phyloP scores from a whole-genome alignment of 179 eudicot species.

The Actinidia polygama region DNA sequence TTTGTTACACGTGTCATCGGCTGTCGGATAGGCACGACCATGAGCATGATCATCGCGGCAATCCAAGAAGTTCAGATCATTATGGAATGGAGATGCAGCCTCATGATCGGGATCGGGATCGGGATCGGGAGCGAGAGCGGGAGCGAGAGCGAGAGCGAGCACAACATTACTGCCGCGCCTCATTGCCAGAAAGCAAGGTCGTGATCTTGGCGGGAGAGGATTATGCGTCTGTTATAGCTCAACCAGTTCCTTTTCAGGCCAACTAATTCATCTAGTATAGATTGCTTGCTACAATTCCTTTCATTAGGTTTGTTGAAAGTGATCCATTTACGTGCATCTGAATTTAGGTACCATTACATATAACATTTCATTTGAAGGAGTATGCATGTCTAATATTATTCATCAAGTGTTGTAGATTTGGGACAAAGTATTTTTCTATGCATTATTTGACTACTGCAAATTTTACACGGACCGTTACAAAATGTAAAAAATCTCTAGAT shows the following conservation, averaged over 20 bases:
- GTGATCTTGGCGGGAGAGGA: constrained; percentile 18
- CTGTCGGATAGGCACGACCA: neutral
- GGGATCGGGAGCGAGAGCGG: neutral
- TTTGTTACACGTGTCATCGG: constrained; percentile 5
- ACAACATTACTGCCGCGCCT: too few species aligned
- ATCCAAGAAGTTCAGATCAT: neutral
- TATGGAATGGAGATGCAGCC: constrained; percentile 7
- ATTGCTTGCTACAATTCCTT: neutral
- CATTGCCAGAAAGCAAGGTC: constrained; percentile 16
- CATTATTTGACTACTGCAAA: too few species aligned
- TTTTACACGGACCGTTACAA: too few species aligned
- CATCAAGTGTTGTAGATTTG: too few species aligned
- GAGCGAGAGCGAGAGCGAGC: too few species aligned
- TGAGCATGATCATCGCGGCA: too few species aligned
- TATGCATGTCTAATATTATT: too few species aligned
- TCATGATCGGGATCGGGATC: neutral
- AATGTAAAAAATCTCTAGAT: too few species aligned
- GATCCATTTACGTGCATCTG: neutral
- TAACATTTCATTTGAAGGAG: too few species aligned
- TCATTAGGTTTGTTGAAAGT: neutral
- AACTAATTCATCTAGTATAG: neutral
- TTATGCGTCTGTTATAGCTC: constrained; percentile 12
- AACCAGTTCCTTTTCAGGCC: neutral
- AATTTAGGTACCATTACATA: too few species aligned
- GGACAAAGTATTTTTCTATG: too few species aligned